Conservation (phyloP, 202 grass and related monocot species). For the Panicum virgatum region DNA sequence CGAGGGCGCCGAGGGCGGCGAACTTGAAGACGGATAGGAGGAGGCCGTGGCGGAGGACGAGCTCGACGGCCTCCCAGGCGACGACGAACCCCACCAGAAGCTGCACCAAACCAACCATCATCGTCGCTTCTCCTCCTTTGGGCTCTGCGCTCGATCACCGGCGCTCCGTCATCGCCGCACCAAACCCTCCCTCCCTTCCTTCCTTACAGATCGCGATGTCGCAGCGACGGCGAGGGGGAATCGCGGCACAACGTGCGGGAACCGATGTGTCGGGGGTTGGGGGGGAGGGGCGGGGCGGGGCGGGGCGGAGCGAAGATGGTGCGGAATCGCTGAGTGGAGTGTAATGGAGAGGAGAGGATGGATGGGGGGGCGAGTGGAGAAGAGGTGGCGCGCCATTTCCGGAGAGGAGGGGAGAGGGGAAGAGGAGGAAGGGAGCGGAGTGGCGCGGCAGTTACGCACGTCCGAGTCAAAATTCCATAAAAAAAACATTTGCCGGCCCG, state of each 20-base stretch:
- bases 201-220: slow-evolving; percentile 11
- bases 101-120: slow-evolving; percentile 55
- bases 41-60: slow-evolving; percentile 55
- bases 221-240: slow-evolving; percentile 1
- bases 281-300: not conserved
- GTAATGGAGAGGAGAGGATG: slow-evolving; percentile 32
- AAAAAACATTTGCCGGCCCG: not conserved
- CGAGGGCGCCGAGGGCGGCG: slow-evolving; percentile 17
- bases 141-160: slow-evolving; percentile 5
- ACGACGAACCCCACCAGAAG: slow-evolving; percentile 52
- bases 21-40: slow-evolving; percentile 47
- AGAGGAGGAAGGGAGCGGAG: not conserved
- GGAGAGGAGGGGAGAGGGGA: not conserved
- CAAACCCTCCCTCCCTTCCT: too few relatives aligned
- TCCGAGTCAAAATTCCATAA: not conserved
- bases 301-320: slow-evolving; percentile 24
- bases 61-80: slow-evolving; percentile 55
- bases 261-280: slow-evolving; percentile 12
- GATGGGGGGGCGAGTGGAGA: slow-evolving; percentile 39
- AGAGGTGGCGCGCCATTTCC: slow-evolving; percentile 66
- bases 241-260: not conserved
- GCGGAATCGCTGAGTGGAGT: slow-evolving; percentile 26
- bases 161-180: slow-evolving; percentile 26
- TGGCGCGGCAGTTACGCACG: slow-evolving; percentile 45
- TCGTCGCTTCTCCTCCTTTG: not conserved